These are phyloP conservation scores for Deuterostichococcus epilithicus DNA, from an alignment of 139 green algal genomes.

Conservation along the genomic window DNA sequence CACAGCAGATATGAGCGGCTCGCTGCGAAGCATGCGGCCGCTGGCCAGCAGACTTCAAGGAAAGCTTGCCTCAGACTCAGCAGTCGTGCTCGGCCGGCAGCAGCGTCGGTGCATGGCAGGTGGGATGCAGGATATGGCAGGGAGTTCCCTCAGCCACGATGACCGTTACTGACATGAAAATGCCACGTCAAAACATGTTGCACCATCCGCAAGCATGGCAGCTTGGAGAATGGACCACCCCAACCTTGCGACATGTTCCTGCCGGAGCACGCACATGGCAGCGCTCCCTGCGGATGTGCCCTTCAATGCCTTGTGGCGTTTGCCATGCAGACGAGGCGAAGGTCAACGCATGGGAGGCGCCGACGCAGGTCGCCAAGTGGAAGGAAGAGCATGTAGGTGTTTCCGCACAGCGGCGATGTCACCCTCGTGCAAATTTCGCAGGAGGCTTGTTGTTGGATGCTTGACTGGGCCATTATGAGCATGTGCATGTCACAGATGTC, in stretches of 20 bases:
- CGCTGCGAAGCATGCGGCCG: background rate
- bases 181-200: too few relatives aligned
- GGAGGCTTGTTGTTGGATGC: background rate
- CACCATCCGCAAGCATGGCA: too few relatives aligned
- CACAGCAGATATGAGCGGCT: background rate
- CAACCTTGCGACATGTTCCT: too few relatives aligned
- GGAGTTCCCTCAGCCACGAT: too few relatives aligned
- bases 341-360: slow-evolving; percentile 39
- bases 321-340: slow-evolving; percentile 38
- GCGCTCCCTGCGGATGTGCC: too few relatives aligned
- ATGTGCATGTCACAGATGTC: background rate
- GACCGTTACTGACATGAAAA: too few relatives aligned
- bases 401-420: background rate
- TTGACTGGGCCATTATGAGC: background rate
- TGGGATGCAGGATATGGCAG: too few relatives aligned
- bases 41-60: background rate
- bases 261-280: too few relatives aligned
- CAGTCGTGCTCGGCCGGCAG: background rate
- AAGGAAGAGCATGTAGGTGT: slow-evolving; percentile 48
- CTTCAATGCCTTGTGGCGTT: too few relatives aligned
- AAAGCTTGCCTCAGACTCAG: too few relatives aligned
- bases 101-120: background rate
- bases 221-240: too few relatives aligned
- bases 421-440: background rate
- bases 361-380: slow-evolving; percentile 36